A percentile compares a stretch with the other conserved stretches of the same genome.
These are phyloP conservation scores for Catharanthus roseus DNA, from an alignment of 257 asterid genomes.

Conservation along the genomic window DNA sequence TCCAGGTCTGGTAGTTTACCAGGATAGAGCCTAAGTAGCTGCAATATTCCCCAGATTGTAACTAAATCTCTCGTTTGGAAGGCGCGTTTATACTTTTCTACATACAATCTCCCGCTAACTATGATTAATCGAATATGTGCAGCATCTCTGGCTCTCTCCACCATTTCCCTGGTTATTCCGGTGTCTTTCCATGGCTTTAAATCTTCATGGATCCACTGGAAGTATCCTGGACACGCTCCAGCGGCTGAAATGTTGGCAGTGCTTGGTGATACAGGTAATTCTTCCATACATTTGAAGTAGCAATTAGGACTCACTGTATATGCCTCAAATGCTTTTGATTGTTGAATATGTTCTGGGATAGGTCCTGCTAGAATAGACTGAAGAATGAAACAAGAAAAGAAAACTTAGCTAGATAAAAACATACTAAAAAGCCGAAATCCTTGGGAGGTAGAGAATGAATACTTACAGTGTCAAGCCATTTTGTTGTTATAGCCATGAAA, in stretches of 20 bases:
- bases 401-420: neutral
- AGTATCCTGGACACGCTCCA: conserved; percentile 59
- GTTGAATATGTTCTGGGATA: conserved; percentile 15
- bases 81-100: conserved; percentile 39
- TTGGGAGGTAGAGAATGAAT: neutral
- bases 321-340: conserved; percentile 24
- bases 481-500: conserved; percentile 32
- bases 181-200: conserved; percentile 58
- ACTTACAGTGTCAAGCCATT: conserved; percentile 60
- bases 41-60: conserved; percentile 83
- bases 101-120: conserved; percentile 51
- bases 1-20: conserved; percentile 64
- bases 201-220: conserved; percentile 86
- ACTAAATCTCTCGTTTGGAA: conserved; percentile 78
- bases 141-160: conserved; percentile 36
- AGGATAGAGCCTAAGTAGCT: conserved; percentile 74
- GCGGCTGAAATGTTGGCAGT: conserved; percentile 9
- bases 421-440: no score
- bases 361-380: conserved; percentile 45
- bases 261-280: conserved; percentile 14
- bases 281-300: conserved; percentile 44
- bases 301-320: conserved; percentile 38
- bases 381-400: neutral
- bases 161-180: conserved; percentile 55
- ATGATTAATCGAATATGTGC: conserved; percentile 55